A percentile compares a stretch with the other conserved stretches of the same genome.
These are phyloP conservation scores for Nothophaeocryptopus gaeumannii DNA, from an alignment of 2,329 filamentous ascomycete genomes.

Conservation along the genomic window DNA sequence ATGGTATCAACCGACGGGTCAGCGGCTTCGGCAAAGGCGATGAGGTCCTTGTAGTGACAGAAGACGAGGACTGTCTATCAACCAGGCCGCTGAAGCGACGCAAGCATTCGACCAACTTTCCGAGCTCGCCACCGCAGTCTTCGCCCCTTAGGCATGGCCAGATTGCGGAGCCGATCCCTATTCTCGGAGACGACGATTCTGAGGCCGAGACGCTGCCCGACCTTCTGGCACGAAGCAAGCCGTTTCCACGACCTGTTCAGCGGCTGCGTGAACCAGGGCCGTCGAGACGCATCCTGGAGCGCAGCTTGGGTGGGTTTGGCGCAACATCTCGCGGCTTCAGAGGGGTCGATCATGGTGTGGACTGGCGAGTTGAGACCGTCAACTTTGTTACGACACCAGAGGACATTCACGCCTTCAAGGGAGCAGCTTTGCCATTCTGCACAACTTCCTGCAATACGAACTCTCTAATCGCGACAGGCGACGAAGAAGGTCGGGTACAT, in stretches of 20 bases:
- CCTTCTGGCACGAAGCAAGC: conserved; percentile 40
- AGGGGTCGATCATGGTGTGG: conserved; percentile 43
- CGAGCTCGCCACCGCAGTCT: conserved; percentile 49
- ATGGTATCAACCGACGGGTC: conserved; percentile 41
- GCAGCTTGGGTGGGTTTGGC: conserved; percentile 46
- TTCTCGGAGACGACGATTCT: conserved; percentile 25
- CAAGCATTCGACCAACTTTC: conserved; percentile 36
- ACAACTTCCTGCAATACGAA: conserved; percentile 65
- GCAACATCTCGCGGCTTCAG: conserved; percentile 40
- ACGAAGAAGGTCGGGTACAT: conserved; percentile 65
- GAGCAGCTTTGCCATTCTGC: conserved; percentile 61
- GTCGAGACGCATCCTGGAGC: conserved; percentile 41
- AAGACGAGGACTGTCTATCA: conserved; percentile 27
- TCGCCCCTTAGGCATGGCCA: conserved; percentile 45
- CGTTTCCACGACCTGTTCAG: conserved; percentile 43
- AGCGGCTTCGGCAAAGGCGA: conserved; percentile 12
- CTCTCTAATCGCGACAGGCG: conserved; percentile 65
- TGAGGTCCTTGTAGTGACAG: conserved; percentile 14
- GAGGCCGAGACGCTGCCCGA: conserved; percentile 40
- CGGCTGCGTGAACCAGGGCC: conserved; percentile 36
- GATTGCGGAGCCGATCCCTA: conserved; percentile 15
- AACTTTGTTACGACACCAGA: conserved; percentile 58
- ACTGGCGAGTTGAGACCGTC: conserved; percentile 59
- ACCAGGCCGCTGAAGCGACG: conserved; percentile 29
- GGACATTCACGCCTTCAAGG: conserved; percentile 52